phyloP scores from a whole-genome alignment of 352 stramenopile species.

The Blastocystis sp. region DNA sequence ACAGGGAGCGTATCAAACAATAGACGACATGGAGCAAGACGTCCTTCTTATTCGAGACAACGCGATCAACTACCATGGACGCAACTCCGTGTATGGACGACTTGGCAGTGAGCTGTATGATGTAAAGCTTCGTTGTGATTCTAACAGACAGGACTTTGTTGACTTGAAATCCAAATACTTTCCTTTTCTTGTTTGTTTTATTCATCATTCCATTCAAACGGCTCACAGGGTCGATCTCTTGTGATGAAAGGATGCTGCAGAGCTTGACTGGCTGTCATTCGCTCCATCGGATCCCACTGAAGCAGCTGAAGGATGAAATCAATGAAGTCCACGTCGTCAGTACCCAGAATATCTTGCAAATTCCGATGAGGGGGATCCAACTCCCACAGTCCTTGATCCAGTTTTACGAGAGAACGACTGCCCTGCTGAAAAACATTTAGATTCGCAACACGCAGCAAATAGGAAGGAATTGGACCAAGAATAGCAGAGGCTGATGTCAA shows the following conservation, averaged over 20 bases:
- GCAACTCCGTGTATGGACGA: not conserved
- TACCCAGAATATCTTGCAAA: not conserved
- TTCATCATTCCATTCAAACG: conserved; percentile 6
- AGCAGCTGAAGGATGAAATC: conserved; percentile 79
- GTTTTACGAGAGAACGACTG: conserved; percentile 70
- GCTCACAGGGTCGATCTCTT: not conserved
- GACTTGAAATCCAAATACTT: not conserved
- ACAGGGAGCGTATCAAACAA: not conserved
- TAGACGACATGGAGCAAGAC: conserved; percentile 41
- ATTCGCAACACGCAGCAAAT: conserved; percentile 8
- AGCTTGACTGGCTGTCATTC: conserved; percentile 77
- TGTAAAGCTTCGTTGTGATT: not conserved
- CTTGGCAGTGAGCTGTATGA: conserved; percentile 27
- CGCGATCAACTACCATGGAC: not conserved
- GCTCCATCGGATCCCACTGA: conserved; percentile 77
- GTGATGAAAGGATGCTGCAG: conserved; percentile 72
- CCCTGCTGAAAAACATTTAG: conserved; percentile 65
- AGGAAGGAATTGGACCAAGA: not conserved
- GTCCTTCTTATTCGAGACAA: conserved; percentile 27
- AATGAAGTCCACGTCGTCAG: conserved; percentile 65
- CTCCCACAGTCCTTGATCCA: conserved; percentile 72
- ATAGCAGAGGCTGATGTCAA: conserved; percentile 66
- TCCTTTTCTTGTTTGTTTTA: not conserved
- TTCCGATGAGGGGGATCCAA: conserved; percentile 61
- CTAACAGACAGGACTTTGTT: not conserved